Evolutionary conservation across 768 basidiomycete species (phyloP).

Genomic region (Suillus luteus): DNA sequence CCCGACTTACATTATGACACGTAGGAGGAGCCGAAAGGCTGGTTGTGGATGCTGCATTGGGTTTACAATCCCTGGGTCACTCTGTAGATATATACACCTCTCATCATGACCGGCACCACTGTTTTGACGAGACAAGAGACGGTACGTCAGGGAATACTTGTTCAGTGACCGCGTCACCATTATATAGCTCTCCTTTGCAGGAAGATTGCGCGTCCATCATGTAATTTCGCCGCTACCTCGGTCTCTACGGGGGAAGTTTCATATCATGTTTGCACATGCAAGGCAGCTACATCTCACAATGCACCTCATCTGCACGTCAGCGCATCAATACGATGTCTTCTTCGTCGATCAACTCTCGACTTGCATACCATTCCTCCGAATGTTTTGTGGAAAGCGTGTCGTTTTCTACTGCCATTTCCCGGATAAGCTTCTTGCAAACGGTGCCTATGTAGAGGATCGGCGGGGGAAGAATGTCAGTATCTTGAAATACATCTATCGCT

Average conservation of each 20-base stretch:
- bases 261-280: slow-evolving; percentile 86
- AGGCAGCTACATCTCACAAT: slow-evolving; percentile 83
- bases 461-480: slow-evolving; percentile 44
- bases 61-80: slow-evolving; percentile 84
- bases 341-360: slow-evolving; percentile 96
- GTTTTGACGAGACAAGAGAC: slow-evolving; percentile 92
- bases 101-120: slow-evolving; percentile 82
- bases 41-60: slow-evolving; percentile 92
- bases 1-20: slow-evolving; percentile 5
- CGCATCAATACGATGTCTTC: slow-evolving; percentile 71
- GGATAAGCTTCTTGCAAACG: slow-evolving; percentile 85
- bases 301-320: slow-evolving; percentile 54
- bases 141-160: slow-evolving; percentile 48
- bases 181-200: slow-evolving; percentile 40
- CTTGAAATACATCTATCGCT: slow-evolving; percentile 77
- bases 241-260: slow-evolving; percentile 75
- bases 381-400: slow-evolving; percentile 69
- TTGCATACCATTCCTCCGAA: slow-evolving; percentile 80
- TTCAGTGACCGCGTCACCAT: neutral
- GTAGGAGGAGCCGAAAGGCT: slow-evolving; percentile 94
- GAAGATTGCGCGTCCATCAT: slow-evolving; percentile 76
- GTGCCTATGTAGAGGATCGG: slow-evolving; percentile 59
- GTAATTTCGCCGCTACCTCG: slow-evolving; percentile 79
- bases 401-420: slow-evolving; percentile 99
- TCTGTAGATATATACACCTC: slow-evolving; percentile 90